Percentiles rank a stretch among this genome's conserved stretches.
Evolutionary conservation across 148 eudicot genomes (phyloP).

Genomic region (Camellia sinensis): DNA sequence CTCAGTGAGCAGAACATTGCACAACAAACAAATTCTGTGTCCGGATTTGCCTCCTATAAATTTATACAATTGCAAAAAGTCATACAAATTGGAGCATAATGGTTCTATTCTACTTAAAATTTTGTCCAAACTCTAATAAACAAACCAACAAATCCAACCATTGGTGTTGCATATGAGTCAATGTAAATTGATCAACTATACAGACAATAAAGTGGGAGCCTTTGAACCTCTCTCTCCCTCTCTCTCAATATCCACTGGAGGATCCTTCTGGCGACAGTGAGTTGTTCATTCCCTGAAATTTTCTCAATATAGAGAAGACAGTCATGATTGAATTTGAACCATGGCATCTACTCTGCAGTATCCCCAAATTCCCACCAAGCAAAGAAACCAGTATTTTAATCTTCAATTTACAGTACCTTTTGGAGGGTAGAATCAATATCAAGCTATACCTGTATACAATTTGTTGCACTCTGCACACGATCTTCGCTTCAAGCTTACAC

Average conservation of each 20-base stretch:
- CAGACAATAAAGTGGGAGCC: not conserved
- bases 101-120: not conserved
- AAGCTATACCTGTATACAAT: not conserved
- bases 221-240: no score
- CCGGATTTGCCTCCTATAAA: not conserved
- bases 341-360: not conserved
- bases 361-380: not conserved
- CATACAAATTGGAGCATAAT: not conserved
- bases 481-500: conserved; percentile 20
- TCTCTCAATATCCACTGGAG: no score
- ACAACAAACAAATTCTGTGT: no score
- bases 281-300: no score
- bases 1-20: no score
- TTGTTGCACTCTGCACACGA: not conserved
- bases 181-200: not conserved
- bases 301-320: no score
- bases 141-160: not conserved
- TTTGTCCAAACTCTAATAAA: not conserved
- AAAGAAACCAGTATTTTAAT: not conserved
- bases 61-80: not conserved
- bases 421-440: not conserved
- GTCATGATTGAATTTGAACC: not conserved
- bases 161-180: not conserved
- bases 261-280: no score
- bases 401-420: not conserved